Evolutionary conservation across 2,329 filamentous ascomycete genomes (phyloP).

Genomic region (Fusarium solani-melongenae): DNA sequence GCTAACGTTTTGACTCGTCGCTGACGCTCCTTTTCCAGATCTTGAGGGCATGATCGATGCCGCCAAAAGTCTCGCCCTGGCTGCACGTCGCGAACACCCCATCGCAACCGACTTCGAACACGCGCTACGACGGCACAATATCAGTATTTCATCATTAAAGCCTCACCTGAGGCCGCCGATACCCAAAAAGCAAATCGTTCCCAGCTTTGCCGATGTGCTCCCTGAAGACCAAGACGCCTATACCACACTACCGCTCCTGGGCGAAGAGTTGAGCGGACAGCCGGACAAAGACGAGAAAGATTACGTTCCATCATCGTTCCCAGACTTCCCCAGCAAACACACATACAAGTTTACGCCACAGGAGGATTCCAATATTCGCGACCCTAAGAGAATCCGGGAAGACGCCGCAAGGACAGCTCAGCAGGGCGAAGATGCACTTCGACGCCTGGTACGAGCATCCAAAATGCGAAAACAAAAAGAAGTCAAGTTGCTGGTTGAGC

Average conservation of each 20-base stretch:
- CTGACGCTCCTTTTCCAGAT: constrained; percentile 51
- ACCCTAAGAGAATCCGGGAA: constrained; percentile 68
- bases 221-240: constrained; percentile 54
- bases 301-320: constrained; percentile 70
- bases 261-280: constrained; percentile 67
- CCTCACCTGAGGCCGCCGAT: constrained; percentile 68
- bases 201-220: constrained; percentile 52
- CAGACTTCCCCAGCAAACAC: constrained; percentile 72
- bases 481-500: constrained; percentile 66
- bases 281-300: constrained; percentile 64
- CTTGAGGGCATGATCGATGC: constrained; percentile 61
- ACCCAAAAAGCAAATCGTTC: constrained; percentile 50
- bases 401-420: constrained; percentile 69
- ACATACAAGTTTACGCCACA: constrained; percentile 71
- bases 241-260: constrained; percentile 58
- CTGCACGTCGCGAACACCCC: constrained; percentile 63
- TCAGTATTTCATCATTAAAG: constrained; percentile 62
- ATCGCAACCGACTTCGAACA: constrained; percentile 68
- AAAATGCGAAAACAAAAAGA: constrained; percentile 75
- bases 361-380: constrained; percentile 57
- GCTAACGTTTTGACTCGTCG: neutral
- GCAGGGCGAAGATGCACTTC: constrained; percentile 70
- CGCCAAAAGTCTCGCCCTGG: constrained; percentile 58
- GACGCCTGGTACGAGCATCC: constrained; percentile 68
- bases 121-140: constrained; percentile 62